Base-by-base conservation (phyloP, 352 stramenopile species). In the Globisporangium middletonii region DNA sequence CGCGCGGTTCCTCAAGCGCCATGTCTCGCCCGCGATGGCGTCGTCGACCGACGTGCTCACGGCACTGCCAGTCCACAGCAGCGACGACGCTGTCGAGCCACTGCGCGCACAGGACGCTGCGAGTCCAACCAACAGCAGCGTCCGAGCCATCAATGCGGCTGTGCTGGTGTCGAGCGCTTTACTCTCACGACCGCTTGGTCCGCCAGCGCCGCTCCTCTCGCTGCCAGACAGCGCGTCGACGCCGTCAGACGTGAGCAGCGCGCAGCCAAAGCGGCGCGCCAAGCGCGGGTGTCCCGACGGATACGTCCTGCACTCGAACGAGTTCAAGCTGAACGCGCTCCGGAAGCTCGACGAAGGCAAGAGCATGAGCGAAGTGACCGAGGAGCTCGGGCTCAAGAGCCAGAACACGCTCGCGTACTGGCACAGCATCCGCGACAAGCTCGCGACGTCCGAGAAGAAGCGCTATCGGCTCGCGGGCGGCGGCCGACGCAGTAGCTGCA, bases 281-380 rank as follows among this genome's bases (percentile, higher is more conserved):
- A 90, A 88, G 46, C 68, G 77, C 12, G 73, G 72, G 23, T 80
- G 61, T 4, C 65, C 75, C 6, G 69, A 77, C n/a, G 71, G 79
- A 4, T 88, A 89, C 60, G 77, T 82, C 53, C 64, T 86, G 8
- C 79, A 88, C 58, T 89, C 79, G 44, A 89, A 92, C 53, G 81
- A 89, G 56, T 89, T 89, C 58, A 92, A 92, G 59, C 57, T 92
- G 23, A 85, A 87, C 3, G 81, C 81, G 19, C 53, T 92, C 7
- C 79, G 74, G 53, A 73, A 75, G 62, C 49, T 92, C 37, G 81
- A 92, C 41, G 75, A 86, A 62, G 81, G 79, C 26, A 86, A 85
- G 53, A 88, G 65, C 16, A 64, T 83, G 28, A 64, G 68, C 11
- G 66, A 89, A 53, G 77, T 92, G 35, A 70, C 77, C 0, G 63